These are phyloP conservation scores for Histomonas meleagridis DNA, from an alignment of 208 protist genomes.

Conservation along the genomic window DNA sequence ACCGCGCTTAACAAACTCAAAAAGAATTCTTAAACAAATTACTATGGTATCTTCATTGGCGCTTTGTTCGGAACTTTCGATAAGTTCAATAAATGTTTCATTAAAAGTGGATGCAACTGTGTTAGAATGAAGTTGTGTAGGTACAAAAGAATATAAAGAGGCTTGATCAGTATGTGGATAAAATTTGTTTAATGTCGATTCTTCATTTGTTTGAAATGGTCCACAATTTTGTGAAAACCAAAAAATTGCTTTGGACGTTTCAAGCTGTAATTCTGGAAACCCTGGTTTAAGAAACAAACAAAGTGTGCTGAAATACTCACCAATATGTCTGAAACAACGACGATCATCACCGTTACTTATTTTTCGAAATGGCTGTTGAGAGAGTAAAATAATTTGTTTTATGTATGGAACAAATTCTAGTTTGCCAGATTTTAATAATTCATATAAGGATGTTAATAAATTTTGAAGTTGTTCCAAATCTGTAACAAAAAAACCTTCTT, in stretches of 20 bases:
- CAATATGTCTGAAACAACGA: not conserved
- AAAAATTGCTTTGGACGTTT: not conserved
- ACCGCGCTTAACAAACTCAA: slow-evolving; percentile 29
- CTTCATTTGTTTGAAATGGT: not conserved
- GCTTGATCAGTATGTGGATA: slow-evolving; percentile 14
- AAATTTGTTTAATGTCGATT: not conserved
- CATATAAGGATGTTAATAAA: not conserved
- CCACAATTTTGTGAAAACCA: slow-evolving; percentile 28
- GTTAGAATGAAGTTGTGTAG: not conserved
- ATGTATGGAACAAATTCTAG: not conserved
- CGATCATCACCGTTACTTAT: slow-evolving; percentile 13
- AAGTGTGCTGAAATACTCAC: not conserved
- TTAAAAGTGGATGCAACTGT: not conserved
- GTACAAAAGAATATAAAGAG: not conserved
- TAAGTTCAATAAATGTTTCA: not conserved
- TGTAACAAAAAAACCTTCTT: slow-evolving; percentile 26
- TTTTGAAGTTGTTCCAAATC: slow-evolving; percentile 25
- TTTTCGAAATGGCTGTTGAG: not conserved
- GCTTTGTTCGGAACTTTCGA: not conserved
- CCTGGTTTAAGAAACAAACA: not conserved
- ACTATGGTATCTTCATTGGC: not conserved
- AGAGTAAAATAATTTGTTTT: slow-evolving; percentile 23
- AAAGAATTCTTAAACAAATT: not conserved
- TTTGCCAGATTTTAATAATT: not conserved
- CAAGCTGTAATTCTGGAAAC: not conserved